phyloP scores from a whole-genome alignment of 202 grass and related monocot species.

The Carex sylvatica region DNA sequence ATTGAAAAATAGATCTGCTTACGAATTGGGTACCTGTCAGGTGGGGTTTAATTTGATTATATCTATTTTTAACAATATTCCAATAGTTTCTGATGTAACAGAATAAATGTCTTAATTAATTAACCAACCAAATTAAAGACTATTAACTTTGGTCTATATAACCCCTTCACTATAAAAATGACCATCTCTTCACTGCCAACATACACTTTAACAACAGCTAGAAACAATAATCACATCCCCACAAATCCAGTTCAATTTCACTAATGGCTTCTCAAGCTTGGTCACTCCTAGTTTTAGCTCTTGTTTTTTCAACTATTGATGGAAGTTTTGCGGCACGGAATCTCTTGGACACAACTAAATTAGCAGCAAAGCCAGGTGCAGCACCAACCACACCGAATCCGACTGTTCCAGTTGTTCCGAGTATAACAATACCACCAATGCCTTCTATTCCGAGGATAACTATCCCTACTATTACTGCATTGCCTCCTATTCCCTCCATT shows the following conservation, averaged over 20 bases:
- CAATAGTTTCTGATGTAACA: not conserved
- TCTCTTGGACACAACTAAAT: slow-evolving; percentile 47
- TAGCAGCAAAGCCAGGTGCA: slow-evolving; percentile 28
- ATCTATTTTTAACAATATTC: not conserved
- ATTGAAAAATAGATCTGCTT: too few species aligned
- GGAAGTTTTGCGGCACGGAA: slow-evolving; percentile 41
- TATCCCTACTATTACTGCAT: not conserved
- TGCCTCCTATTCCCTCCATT: slow-evolving; percentile 45
- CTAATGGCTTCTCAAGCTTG: slow-evolving; percentile 42
- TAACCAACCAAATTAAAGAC: not conserved
- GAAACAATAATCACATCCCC: not conserved
- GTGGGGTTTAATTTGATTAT: not conserved
- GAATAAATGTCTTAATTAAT: not conserved
- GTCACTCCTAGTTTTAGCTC: slow-evolving; percentile 37
- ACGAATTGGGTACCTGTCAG: not conserved
- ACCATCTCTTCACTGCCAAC: not conserved
- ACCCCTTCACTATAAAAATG: not conserved
- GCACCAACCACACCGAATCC: slow-evolving; percentile 12
- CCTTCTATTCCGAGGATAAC: slow-evolving; percentile 39
- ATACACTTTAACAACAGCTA: not conserved
- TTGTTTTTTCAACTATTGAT: slow-evolving; percentile 39
- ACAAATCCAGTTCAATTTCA: not conserved
- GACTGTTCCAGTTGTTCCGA: slow-evolving; percentile 25
- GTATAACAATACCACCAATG: slow-evolving; percentile 35
- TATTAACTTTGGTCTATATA: not conserved